Evolutionary conservation across 2,329 filamentous ascomycete species (phyloP).

Genomic region (Cladosporium velox): DNA sequence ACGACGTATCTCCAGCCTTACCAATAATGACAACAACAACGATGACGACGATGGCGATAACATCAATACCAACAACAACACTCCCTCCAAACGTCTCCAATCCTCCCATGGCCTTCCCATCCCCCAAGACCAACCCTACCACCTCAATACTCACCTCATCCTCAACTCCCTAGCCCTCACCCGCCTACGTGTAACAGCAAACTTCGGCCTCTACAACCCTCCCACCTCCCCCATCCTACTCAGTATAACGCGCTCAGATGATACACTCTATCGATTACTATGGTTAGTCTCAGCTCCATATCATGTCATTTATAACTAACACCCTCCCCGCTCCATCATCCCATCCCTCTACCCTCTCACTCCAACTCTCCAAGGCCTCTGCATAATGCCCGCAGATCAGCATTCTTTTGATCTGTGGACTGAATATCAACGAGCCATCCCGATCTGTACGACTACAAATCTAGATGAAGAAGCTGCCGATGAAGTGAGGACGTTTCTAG

Average conservation of each 20-base stretch:
- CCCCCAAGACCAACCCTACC: neutral
- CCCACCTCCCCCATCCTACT: conserved; percentile 23
- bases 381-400: conserved; percentile 12
- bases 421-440: neutral
- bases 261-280: conserved; percentile 20
- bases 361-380: conserved; percentile 23
- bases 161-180: conserved; percentile 24
- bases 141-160: conserved; percentile 23
- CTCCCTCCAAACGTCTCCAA: conserved; percentile 22
- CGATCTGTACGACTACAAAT: neutral
- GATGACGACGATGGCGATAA: no score
- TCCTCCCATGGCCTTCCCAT: conserved; percentile 21
- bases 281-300: neutral
- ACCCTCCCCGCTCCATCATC: neutral
- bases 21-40: neutral
- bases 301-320: neutral
- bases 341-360: conserved; percentile 19
- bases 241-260: conserved; percentile 19
- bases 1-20: neutral
- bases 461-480: neutral
- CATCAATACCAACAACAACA: neutral
- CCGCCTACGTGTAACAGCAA: conserved; percentile 26
- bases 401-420: neutral
- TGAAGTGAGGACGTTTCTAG: neutral
- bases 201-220: conserved; percentile 24